These are phyloP conservation scores for Apocynum venetum DNA, from an alignment of 257 asterid genomes.

Conservation along the genomic window DNA sequence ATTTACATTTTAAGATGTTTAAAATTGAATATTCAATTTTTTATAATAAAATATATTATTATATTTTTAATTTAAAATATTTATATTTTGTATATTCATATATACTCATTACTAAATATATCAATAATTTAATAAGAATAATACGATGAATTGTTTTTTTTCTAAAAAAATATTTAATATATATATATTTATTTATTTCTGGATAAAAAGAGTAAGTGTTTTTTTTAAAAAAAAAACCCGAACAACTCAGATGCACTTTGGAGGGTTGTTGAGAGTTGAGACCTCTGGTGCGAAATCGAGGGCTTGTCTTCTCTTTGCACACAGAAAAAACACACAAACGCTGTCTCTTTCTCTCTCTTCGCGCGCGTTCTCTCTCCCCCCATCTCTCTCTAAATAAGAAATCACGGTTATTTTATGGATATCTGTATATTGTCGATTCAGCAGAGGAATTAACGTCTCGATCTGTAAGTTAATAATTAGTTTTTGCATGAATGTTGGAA, in stretches of 20 bases:
- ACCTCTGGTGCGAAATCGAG: slow-evolving; percentile 44
- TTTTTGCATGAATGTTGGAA: slow-evolving; percentile 10
- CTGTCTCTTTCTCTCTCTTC: slow-evolving; percentile 10
- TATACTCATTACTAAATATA: too few species aligned
- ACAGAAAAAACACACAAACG: neutral
- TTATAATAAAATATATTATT: too few species aligned
- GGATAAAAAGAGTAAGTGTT: too few species aligned
- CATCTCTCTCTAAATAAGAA: neutral
- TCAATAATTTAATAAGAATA: too few species aligned
- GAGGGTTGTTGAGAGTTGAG: slow-evolving; percentile 31
- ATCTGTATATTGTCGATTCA: slow-evolving; percentile 20
- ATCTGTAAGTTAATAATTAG: slow-evolving; percentile 47
- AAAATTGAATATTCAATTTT: too few species aligned
- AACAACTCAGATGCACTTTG: slow-evolving; percentile 11
- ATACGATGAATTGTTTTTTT: too few species aligned
- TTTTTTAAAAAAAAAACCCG: too few species aligned
- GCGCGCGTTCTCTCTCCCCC: neutral
- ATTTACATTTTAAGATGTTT: too few species aligned
- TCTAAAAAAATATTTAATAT: too few species aligned
- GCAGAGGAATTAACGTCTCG: slow-evolving; percentile 27
- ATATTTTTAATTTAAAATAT: too few species aligned
- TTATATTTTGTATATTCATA: too few species aligned
- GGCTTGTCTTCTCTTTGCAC: slow-evolving; percentile 39
- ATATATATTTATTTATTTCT: too few species aligned
- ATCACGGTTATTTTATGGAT: slow-evolving; percentile 12